A percentile compares a stretch with the other conserved stretches of the same genome.
Evolutionary conservation across 2,329 filamentous ascomycete genomes (phyloP).

Genomic region (Claviceps capensis): DNA sequence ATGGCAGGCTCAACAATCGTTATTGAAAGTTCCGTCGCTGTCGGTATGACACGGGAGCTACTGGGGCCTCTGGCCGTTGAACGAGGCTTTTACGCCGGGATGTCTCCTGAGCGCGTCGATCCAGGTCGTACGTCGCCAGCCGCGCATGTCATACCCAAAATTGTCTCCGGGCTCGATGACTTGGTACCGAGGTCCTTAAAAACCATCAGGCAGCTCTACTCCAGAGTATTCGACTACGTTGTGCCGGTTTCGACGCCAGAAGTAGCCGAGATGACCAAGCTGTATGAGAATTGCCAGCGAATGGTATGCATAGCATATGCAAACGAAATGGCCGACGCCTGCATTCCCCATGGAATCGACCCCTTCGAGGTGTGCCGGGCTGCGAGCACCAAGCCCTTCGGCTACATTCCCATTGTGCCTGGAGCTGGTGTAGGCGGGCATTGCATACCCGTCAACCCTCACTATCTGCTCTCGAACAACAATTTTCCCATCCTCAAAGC

Average conservation of each 20-base stretch:
- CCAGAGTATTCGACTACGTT: conserved; percentile 31
- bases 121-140: conserved; percentile 31
- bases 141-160: conserved; percentile 33
- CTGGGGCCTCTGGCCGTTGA: conserved; percentile 30
- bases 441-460: conserved; percentile 42
- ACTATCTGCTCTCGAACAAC: conserved; percentile 35
- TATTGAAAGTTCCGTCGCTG: conserved; percentile 39
- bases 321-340: conserved; percentile 44
- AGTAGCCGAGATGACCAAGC: conserved; percentile 43
- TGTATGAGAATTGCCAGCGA: conserved; percentile 44
- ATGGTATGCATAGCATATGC: conserved; percentile 41
- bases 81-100: conserved; percentile 30
- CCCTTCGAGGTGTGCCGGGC: conserved; percentile 36
- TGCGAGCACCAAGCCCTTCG: conserved; percentile 38
- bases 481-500: conserved; percentile 31
- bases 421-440: conserved; percentile 39
- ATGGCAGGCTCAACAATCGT: conserved; percentile 32
- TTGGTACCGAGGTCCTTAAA: conserved; percentile 29
- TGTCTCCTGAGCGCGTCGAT: conserved; percentile 40
- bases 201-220: conserved; percentile 31
- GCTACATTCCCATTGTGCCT: conserved; percentile 34
- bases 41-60: conserved; percentile 38
- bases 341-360: conserved; percentile 29
- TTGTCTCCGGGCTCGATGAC: conserved; percentile 38
- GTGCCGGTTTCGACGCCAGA: conserved; percentile 37